Evolutionary conservation across 2,329 filamentous ascomycete genomes (phyloP), one percentile per base, ranked within the genome.

Genomic region (Taxawa tesnikishii): DNA sequence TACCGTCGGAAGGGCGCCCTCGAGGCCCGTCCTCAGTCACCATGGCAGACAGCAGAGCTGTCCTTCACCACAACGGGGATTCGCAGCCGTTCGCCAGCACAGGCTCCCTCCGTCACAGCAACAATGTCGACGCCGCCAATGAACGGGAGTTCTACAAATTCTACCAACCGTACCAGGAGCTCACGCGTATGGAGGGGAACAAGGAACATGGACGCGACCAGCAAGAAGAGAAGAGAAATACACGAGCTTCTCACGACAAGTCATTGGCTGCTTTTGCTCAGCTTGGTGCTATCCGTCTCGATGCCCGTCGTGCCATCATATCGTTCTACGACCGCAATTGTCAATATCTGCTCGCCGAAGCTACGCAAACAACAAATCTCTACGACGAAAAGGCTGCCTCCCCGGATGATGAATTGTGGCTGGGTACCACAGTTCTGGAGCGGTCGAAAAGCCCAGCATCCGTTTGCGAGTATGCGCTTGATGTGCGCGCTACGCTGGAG

Each of bases 281-380:
- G 33, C 47, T 60, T 8, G 49, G 49, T 5, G 49, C 54, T 33
- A 47, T 55, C 33, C 47, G 56, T 7, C 44, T 61, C 11, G 37
- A 51, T 21, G 45, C 47, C 3, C 46, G 50, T 16, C 48, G 57
- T 8, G 49, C 46, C 21, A 49, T 60, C 39, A 44, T 61, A 28
- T 63, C 58, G 37, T 51, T 69, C 8, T 62, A 69, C 34, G 65
- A 67, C 40, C 54, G 57, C 15, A 53, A 63, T 6, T 54, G 49
- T n/a, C 64, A 68, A 38, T 68, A 64, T 36, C 60, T 69, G 15
- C 45, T 70, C 11, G 63, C 64, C 12, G 67, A 70, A 42, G 59
- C 63, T 10, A 65, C 63, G 3, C 55, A 52, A 33, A 57, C 55
- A 1, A 43, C 58, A 9, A 50, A 50, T 31, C 43, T 65, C 5